phyloP scores from a whole-genome alignment of 2,329 filamentous ascomycete species.

The Alternaria triticimaculans region DNA sequence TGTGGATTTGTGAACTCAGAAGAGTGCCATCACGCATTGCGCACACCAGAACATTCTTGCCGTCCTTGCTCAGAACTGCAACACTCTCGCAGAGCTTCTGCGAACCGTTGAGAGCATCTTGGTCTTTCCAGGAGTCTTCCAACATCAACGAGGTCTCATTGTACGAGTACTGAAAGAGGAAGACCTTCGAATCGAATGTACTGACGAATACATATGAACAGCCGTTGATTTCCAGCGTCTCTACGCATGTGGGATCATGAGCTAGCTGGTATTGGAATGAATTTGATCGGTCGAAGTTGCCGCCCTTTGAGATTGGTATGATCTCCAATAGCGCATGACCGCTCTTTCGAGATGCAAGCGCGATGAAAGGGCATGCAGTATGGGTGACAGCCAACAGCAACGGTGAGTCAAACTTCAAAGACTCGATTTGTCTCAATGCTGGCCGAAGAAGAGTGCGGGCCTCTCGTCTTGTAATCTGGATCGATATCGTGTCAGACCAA shows the following conservation, averaged over 20 bases:
- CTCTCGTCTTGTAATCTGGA: constrained; percentile 42
- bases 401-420: constrained; percentile 20
- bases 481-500: constrained; percentile 24
- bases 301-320: constrained; percentile 22
- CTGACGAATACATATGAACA: constrained; percentile 35
- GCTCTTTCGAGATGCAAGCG: constrained; percentile 25
- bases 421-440: constrained; percentile 20
- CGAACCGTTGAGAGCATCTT: neutral
- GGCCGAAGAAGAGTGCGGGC: constrained; percentile 32
- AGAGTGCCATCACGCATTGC: constrained; percentile 46
- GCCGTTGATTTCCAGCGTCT: constrained; percentile 33
- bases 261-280: constrained; percentile 22
- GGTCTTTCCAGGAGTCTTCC: constrained; percentile 16
- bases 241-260: constrained; percentile 44
- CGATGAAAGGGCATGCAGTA: constrained; percentile 23
- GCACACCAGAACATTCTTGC: constrained; percentile 36
- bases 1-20: constrained; percentile 19
- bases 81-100: constrained; percentile 41
- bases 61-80: constrained; percentile 22
- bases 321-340: constrained; percentile 31
- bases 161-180: constrained; percentile 24
- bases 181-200: constrained; percentile 33
- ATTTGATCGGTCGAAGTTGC: constrained; percentile 16
- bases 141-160: constrained; percentile 11
- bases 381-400: constrained; percentile 32